phyloP scores from a whole-genome alignment of 73 alveolate species.

The Paramecium octaurelia region DNA sequence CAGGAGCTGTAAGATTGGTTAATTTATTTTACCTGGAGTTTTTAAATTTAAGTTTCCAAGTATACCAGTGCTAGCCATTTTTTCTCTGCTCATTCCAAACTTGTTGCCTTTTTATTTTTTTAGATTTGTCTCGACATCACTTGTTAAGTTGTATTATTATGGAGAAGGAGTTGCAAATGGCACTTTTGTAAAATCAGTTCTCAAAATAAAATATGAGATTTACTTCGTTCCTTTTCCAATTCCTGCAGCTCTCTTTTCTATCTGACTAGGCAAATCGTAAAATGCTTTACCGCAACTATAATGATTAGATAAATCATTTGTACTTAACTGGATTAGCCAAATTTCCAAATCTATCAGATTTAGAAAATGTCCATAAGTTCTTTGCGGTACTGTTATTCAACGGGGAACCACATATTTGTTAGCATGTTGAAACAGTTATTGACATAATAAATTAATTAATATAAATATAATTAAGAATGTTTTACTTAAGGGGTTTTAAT shows the following conservation, averaged over 20 bases:
- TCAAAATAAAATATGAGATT: neutral
- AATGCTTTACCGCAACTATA: conserved; percentile 25
- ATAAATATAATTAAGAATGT: neutral
- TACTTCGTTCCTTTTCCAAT: conserved; percentile 50
- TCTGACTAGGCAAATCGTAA: neutral
- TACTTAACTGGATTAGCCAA: conserved; percentile 40
- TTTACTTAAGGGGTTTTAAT: neutral
- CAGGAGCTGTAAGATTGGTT: conserved; percentile 3
- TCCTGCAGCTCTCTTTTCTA: conserved; percentile 30
- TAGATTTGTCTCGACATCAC: neutral
- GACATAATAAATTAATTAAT: conserved; percentile 21
- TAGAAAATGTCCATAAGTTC: conserved; percentile 39
- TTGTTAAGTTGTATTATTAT: neutral
- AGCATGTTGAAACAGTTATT: conserved; percentile 48
- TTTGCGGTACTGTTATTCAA: conserved; percentile 26
- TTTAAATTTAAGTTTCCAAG: conserved; percentile 12
- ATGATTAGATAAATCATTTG: neutral
- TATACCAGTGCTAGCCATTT: conserved; percentile 46
- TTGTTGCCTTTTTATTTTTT: neutral
- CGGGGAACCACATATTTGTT: conserved; percentile 19
- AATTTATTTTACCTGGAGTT: conserved; percentile 20
- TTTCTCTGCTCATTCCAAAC: conserved; percentile 42
- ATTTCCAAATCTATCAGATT: conserved; percentile 45
- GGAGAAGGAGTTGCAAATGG: conserved; percentile 37
- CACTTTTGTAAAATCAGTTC: conserved; percentile 40